Evolutionary conservation across 2,329 filamentous ascomycete species (phyloP), one percentile per base, ranked within the genome.

Genomic region (Fusarium transvaalense): DNA sequence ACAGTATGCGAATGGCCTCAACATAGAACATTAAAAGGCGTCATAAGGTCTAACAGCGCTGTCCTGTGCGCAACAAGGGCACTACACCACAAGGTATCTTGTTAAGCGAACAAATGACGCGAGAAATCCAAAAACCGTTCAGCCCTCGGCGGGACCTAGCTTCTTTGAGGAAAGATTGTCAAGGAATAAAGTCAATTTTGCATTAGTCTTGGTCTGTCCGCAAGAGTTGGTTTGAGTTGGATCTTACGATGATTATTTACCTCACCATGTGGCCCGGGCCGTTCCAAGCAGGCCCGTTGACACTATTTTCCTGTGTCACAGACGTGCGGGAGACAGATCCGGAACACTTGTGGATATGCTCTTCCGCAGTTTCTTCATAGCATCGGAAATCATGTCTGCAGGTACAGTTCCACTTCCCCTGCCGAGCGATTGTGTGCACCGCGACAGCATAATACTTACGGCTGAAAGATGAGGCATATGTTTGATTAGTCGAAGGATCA

Each of bases 231-330:
- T 7, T 10, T 29, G 32, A 17, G 10, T 25, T 25, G 45, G 21
- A 51, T 51, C 47, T 39, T 51, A 39, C 47, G 47, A 51, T 51
- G 32, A 21, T 15, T 39, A 51, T 38, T 51, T 51, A 39, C 34
- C 47, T 51, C 47, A 39, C 23, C 47, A 17, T 14, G n/a, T 51
- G 17, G 34, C 14, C 34, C 42, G 25, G 47, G 23, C 47, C 37
- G 23, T 32, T 17, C 21, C 32, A n/a, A n/a, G n/a, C 32, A 23
- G 21, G 6, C 13, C 45, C 45, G 45, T 48, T 48, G 21, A 48
- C 45, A 23, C 10, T 23, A 48, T 48, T 34, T n/a, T 31, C 31
- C 6, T 9, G 17, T 42, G 39, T 42, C 21, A 25, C 39, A 42
- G 23, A 42, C 14, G 9, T 9, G 8, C 10, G 29, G 10, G 10